A percentile compares a stretch with the other conserved stretches of the same genome.
Evolutionary conservation across 371 early-diverging fungal genomes (phyloP).

Genomic region (Blastocladiella emersonii): DNA sequence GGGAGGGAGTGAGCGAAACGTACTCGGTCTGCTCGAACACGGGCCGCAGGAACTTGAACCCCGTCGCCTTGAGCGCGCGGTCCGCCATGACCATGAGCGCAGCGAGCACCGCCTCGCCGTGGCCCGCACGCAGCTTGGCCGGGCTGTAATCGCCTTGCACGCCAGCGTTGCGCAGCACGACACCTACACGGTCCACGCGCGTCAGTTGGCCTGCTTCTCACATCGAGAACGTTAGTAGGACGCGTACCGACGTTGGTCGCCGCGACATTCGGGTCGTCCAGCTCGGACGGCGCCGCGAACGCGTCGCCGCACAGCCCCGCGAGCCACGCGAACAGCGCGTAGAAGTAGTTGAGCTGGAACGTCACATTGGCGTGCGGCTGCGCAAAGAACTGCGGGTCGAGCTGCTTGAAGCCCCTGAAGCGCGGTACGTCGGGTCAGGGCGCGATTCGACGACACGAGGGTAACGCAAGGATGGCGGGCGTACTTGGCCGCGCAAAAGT

Average conservation of each 20-base stretch:
- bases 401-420: conserved; percentile 21
- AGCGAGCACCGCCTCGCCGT: conserved; percentile 28
- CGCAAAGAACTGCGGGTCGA: conserved; percentile 23
- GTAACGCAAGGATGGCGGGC: background rate
- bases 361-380: conserved; percentile 25
- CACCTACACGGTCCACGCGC: background rate
- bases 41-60: conserved; percentile 25
- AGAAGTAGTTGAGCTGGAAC: conserved; percentile 33
- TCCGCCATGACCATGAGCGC: conserved; percentile 23
- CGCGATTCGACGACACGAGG: background rate
- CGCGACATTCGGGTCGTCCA: conserved; percentile 39
- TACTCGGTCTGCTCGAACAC: conserved; percentile 31
- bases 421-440: background rate
- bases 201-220: conserved; percentile 2
- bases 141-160: conserved; percentile 22
- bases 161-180: conserved; percentile 1
- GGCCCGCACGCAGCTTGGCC: conserved; percentile 27
- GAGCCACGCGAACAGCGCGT: conserved; percentile 28
- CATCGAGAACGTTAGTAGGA: too few species aligned
- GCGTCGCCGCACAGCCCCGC: conserved; percentile 13
- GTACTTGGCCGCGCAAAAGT: conserved; percentile 1
- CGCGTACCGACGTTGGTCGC: conserved; percentile 26
- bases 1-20: conserved; percentile 1
- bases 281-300: conserved; percentile 30
- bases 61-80: conserved; percentile 13